Conservation (phyloP, 108 stramenopile genomes). For the Discostella stelligeroides region DNA sequence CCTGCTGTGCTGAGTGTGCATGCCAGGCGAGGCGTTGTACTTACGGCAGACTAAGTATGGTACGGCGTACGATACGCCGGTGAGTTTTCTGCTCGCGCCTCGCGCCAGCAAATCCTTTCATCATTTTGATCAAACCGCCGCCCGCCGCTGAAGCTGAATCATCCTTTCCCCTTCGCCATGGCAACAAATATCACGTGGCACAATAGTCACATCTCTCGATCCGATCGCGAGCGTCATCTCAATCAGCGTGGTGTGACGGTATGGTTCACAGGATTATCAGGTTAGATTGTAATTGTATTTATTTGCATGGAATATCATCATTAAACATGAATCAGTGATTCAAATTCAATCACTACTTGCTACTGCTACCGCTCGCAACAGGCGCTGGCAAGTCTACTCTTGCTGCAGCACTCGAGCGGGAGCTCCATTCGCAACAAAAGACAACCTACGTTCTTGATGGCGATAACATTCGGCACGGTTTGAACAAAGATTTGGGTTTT, state of each 20-base stretch:
- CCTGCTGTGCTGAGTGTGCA: too few species aligned
- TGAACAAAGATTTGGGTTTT: slow-evolving; percentile 88
- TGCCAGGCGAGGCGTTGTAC: too few species aligned
- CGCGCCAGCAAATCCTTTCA: too few species aligned
- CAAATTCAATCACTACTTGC: too few species aligned
- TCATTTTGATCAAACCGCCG: too few species aligned
- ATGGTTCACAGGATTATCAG: slow-evolving; percentile 61
- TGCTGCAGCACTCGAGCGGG: slow-evolving; percentile 53
- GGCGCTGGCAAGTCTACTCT: slow-evolving; percentile 63
- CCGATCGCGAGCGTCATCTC: slow-evolving; percentile 42
- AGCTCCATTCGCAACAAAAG: slow-evolving; percentile 26
- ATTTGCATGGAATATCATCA: slow-evolving; percentile 4
- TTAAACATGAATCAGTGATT: too few species aligned
- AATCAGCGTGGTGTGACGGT: slow-evolving; percentile 47
- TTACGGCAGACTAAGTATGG: too few species aligned
- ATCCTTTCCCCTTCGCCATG: slow-evolving; percentile 22
- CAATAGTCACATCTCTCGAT: slow-evolving; percentile 30
- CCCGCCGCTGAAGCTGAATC: too few species aligned
- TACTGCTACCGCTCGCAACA: neutral
- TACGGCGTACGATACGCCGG: too few species aligned
- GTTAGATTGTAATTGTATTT: neutral
- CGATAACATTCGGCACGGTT: slow-evolving; percentile 87
- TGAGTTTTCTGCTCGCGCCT: too few species aligned
- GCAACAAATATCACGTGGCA: slow-evolving; percentile 48
- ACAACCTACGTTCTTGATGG: slow-evolving; percentile 71